Conservation (phyloP, 2,329 filamentous ascomycete species). For the Tricladium varicosporioides region DNA sequence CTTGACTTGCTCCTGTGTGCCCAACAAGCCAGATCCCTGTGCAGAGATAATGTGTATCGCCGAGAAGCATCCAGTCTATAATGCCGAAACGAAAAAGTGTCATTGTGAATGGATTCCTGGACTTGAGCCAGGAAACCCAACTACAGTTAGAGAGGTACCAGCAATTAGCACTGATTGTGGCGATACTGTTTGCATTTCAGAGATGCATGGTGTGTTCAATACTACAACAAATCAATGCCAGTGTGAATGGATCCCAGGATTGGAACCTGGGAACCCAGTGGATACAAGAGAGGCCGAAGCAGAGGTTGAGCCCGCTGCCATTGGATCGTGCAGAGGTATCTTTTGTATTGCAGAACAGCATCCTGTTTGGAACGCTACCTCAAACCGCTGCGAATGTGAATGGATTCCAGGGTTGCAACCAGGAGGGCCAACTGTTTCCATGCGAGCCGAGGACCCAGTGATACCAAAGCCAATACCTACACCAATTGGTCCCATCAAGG, state of each 20-base stretch:
- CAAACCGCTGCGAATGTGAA: slow-evolving; percentile 8
- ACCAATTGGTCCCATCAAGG: too few relatives aligned
- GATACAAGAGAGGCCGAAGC: not conserved
- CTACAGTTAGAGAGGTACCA: too few relatives aligned
- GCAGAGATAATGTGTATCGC: not conserved
- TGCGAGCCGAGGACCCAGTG: too few relatives aligned
- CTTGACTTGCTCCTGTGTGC: too few relatives aligned
- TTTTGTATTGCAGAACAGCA: slow-evolving; percentile 10
- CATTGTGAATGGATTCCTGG: not conserved
- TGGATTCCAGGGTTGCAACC: slow-evolving; percentile 12
- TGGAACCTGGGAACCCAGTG: not conserved
- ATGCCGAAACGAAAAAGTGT: not conserved
- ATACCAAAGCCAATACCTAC: too few relatives aligned
- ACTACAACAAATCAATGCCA: slow-evolving; percentile 7
- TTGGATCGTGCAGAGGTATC: not conserved
- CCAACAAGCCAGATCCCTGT: not conserved
- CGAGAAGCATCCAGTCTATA: not conserved
- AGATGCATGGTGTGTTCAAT: slow-evolving; percentile 3
- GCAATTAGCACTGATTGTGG: too few relatives aligned
- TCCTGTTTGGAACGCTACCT: slow-evolving; percentile 8
- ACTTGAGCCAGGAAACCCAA: not conserved
- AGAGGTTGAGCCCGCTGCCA: too few relatives aligned
- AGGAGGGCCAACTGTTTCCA: too few relatives aligned
- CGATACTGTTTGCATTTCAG: too few relatives aligned
- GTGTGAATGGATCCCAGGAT: slow-evolving; percentile 12